A percentile compares a stretch with the other conserved stretches of the same genome.
These are phyloP conservation scores for Wickerhamomyces sp. DNA, from an alignment of 1,139 yeast species.

Conservation along the genomic window DNA sequence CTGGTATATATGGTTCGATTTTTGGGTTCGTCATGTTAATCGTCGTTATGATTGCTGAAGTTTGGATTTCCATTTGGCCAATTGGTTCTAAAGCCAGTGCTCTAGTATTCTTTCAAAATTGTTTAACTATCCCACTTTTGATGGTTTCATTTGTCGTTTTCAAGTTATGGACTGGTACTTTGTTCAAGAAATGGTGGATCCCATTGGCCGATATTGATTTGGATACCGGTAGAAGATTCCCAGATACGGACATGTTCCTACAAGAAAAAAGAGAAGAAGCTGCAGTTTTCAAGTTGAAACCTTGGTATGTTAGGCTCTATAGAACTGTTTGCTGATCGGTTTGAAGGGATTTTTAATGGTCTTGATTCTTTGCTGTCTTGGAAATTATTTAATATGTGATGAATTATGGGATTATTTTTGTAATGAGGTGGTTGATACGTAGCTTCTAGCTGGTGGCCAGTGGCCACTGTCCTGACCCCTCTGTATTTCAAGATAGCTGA, in stretches of 20 bases:
- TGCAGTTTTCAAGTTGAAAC: not conserved
- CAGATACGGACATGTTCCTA: conserved; percentile 48
- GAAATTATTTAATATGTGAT: too few species aligned
- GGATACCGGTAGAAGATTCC: conserved; percentile 61
- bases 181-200: conserved; percentile 46
- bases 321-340: not conserved
- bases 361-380: too few species aligned
- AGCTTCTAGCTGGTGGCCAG: too few species aligned
- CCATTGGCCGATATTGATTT: conserved; percentile 51
- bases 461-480: too few species aligned
- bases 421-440: too few species aligned
- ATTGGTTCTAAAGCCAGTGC: conserved; percentile 43
- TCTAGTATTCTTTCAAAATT: conserved; percentile 49
- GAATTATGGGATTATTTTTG: too few species aligned
- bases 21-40: conserved; percentile 41
- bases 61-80: conserved; percentile 69
- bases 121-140: conserved; percentile 57
- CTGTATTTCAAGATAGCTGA: too few species aligned
- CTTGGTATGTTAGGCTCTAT: not conserved
- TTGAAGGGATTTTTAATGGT: too few species aligned
- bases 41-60: conserved; percentile 48
- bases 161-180: conserved; percentile 34
- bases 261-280: not conserved
- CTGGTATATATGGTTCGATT: conserved; percentile 46
- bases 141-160: conserved; percentile 49